Percentiles rank a stretch among this genome's conserved stretches.
These are phyloP conservation scores for Psilocybe tampanensis DNA, from an alignment of 768 basidiomycete species.

Conservation along the genomic window DNA sequence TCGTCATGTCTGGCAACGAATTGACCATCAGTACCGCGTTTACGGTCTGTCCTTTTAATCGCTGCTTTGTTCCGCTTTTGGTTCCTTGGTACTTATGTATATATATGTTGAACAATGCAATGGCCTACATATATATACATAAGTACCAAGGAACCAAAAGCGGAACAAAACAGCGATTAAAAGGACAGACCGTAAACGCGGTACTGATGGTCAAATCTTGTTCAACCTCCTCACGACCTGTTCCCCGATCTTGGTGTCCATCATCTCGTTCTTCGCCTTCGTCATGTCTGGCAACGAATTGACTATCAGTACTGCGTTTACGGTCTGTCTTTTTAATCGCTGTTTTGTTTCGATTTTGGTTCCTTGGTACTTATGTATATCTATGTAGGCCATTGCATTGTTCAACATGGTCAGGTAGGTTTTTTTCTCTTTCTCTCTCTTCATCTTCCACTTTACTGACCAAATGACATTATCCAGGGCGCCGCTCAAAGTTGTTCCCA, in stretches of 20 bases:
- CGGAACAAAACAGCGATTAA: too few relatives aligned
- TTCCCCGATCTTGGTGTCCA: slow-evolving; percentile 79
- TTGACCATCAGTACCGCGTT: slow-evolving; percentile 83
- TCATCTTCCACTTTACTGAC: too few relatives aligned
- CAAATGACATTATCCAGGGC: slow-evolving; percentile 33
- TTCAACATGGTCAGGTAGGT: slow-evolving; percentile 71
- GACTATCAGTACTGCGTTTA: slow-evolving; percentile 82
- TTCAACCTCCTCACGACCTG: slow-evolving; percentile 72
- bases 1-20: slow-evolving; percentile 70
- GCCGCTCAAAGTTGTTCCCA: slow-evolving; percentile 80
- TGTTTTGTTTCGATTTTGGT: too few relatives aligned
- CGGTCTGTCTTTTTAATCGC: too few relatives aligned
- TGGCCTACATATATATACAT: slow-evolving; percentile 90
- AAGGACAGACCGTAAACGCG: too few relatives aligned
- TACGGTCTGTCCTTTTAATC: slow-evolving; percentile 75
- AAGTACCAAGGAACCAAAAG: too few relatives aligned
- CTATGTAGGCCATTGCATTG: slow-evolving; percentile 77
- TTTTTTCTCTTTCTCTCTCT: neutral
- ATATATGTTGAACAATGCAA: slow-evolving; percentile 75
- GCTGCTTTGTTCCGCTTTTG: too few relatives aligned
- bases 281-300: slow-evolving; percentile 74
- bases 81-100: too few relatives aligned
- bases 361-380: too few relatives aligned
- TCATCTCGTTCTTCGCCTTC: slow-evolving; percentile 79
- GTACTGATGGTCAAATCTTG: slow-evolving; percentile 58